phyloP scores from a whole-genome alignment of 2,329 filamentous ascomycete genomes.

The Macrophomina phaseolina region DNA sequence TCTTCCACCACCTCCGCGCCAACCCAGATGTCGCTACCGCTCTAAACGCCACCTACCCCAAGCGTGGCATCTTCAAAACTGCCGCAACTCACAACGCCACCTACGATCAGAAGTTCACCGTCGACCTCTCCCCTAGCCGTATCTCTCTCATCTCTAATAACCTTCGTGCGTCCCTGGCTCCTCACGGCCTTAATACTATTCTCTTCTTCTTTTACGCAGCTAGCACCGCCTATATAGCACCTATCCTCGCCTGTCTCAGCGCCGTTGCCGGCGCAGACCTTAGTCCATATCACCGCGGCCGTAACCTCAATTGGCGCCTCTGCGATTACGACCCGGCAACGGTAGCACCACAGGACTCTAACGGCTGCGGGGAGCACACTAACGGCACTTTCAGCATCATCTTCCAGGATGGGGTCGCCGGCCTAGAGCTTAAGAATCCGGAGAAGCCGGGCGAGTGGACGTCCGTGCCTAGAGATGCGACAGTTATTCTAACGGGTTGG shows the following conservation, averaged over 20 bases:
- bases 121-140: constrained; percentile 10
- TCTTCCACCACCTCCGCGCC: constrained; percentile 14
- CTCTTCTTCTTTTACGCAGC: constrained; percentile 15
- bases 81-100: constrained; percentile 10
- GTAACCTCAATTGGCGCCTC: constrained; percentile 19
- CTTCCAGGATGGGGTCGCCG: constrained; percentile 15
- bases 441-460: constrained; percentile 8
- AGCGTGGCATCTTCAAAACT: constrained; percentile 17
- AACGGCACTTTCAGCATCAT: constrained; percentile 26
- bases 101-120: constrained; percentile 19
- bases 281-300: not conserved
- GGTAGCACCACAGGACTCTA: not conserved
- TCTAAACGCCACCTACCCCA: constrained; percentile 16
- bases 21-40: not conserved
- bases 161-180: not conserved
- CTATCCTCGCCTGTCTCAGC: constrained; percentile 3
- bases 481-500: constrained; percentile 10
- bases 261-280: not conserved
- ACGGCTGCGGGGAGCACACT: constrained; percentile 18
- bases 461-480: constrained; percentile 2
- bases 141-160: not conserved
- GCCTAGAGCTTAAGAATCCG: constrained; percentile 10
- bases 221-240: not conserved
- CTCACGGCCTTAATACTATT: not conserved
- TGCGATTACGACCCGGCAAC: constrained; percentile 10